Evolutionary conservation across 2,329 filamentous ascomycete species (phyloP).

Genomic region (Cordyceps tenuipes): DNA sequence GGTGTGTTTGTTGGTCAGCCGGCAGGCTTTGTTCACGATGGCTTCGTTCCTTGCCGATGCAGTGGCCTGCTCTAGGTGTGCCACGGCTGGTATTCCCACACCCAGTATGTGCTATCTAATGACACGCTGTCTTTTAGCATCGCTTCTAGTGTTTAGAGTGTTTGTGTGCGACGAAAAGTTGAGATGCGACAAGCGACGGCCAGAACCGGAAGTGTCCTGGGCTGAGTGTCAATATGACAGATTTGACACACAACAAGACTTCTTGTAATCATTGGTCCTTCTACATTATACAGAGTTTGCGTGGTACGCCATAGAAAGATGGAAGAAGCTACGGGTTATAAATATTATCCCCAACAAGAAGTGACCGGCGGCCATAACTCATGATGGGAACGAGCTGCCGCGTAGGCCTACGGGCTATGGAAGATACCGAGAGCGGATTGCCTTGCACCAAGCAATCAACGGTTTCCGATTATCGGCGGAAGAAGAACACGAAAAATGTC

Average conservation of each 20-base stretch:
- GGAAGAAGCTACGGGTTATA: neutral
- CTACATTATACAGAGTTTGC: neutral
- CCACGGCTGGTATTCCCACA: conserved; percentile 4
- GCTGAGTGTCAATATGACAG: neutral
- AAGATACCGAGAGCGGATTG: neutral
- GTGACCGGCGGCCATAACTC: neutral
- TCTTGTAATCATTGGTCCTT: neutral
- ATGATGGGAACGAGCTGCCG: neutral
- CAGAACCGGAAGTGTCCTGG: neutral
- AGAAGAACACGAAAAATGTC: neutral
- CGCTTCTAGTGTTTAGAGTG: neutral
- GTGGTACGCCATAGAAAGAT: neutral
- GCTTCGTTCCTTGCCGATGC: conserved; percentile 6
- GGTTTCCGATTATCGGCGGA: neutral
- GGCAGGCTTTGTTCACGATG: conserved; percentile 7
- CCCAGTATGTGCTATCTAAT: neutral
- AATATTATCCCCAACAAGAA: neutral
- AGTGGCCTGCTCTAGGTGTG: neutral
- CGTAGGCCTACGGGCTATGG: neutral
- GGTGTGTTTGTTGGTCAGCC: neutral
- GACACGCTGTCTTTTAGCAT: neutral
- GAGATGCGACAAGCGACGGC: neutral
- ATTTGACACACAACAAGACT: neutral
- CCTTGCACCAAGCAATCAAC: neutral
- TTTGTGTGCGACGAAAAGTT: neutral